Conservation (phyloP, 73 alveolate species). For the Durusdinium trenchii region DNA sequence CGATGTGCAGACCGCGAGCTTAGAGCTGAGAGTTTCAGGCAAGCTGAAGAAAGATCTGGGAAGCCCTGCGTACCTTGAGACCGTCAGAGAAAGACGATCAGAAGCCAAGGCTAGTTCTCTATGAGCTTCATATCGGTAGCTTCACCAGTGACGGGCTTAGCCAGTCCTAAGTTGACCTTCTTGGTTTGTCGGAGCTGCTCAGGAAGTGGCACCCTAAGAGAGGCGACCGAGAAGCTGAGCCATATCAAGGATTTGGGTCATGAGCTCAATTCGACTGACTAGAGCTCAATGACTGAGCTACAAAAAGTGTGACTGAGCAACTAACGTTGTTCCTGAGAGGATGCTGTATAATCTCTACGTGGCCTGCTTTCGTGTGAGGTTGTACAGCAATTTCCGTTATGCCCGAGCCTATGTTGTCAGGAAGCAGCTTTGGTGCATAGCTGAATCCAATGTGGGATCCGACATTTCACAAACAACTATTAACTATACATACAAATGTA, state of each 20-base stretch:
- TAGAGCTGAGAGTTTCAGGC: no score
- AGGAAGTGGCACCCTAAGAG: conserved; percentile 62
- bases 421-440: no score
- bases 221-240: conserved; percentile 46
- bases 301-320: not conserved
- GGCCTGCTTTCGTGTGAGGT: not conserved
- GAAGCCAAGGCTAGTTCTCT: conserved; percentile 55
- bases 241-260: conserved; percentile 61
- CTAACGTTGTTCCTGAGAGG: not conserved
- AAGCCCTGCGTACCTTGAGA: no score
- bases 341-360: not conserved
- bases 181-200: no score
- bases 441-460: not conserved
- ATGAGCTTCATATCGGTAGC: conserved; percentile 91
- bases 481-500: no score
- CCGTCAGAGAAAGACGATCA: not conserved
- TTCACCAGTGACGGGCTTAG: conserved; percentile 20
- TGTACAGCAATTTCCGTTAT: conserved; percentile 54
- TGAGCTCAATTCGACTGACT: no score
- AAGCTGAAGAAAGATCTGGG: no score
- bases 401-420: conserved; percentile 4
- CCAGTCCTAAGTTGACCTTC: no score
- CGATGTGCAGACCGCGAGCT: conserved; percentile 86
- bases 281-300: not conserved
- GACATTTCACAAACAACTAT: not conserved